Evolutionary conservation across 257 asterid genomes (phyloP).

Genomic region (Hygrophila difformis): DNA sequence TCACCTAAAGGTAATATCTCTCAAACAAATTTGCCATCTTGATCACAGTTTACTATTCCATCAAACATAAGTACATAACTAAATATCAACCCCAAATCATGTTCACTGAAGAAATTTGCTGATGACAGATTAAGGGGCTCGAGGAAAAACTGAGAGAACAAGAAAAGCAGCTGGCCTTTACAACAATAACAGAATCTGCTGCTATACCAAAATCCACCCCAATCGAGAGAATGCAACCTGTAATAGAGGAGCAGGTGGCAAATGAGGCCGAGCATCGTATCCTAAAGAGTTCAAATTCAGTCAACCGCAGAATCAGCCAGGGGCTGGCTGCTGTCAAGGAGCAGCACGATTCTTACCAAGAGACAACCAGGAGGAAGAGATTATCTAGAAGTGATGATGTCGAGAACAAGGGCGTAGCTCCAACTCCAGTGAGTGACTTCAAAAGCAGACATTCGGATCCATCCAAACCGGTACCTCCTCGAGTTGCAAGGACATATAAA

Average conservation of each 20-base stretch:
- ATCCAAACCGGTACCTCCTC: constrained; percentile 30
- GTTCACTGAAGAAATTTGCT: not conserved
- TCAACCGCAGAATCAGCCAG: constrained; percentile 34
- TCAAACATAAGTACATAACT: too few relatives aligned
- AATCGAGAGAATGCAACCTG: constrained; percentile 23
- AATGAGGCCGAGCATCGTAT: constrained; percentile 48
- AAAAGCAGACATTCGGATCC: constrained; percentile 63
- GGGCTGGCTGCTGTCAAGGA: constrained; percentile 37
- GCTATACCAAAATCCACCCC: constrained; percentile 35
- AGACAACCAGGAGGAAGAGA: constrained; percentile 49
- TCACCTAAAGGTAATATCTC: constrained; percentile 39
- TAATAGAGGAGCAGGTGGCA: constrained; percentile 30
- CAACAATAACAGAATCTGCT: constrained; percentile 19
- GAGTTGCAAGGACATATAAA: constrained; percentile 40
- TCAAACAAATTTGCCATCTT: too few relatives aligned
- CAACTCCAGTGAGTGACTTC: constrained; percentile 28
- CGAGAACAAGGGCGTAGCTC: constrained; percentile 37
- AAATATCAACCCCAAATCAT: too few relatives aligned
- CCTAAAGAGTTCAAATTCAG: constrained; percentile 42
- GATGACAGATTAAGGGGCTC: constrained; percentile 60
- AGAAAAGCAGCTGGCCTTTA: constrained; percentile 42
- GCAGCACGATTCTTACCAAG: constrained; percentile 25
- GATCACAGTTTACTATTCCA: too few relatives aligned
- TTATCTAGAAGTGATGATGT: constrained; percentile 48
- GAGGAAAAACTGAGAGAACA: constrained; percentile 63